A percentile compares a stretch with the other conserved stretches of the same genome.
Evolutionary conservation across 2,329 filamentous ascomycete species (phyloP).

Genomic region (Pseudogymnoascus sp.): DNA sequence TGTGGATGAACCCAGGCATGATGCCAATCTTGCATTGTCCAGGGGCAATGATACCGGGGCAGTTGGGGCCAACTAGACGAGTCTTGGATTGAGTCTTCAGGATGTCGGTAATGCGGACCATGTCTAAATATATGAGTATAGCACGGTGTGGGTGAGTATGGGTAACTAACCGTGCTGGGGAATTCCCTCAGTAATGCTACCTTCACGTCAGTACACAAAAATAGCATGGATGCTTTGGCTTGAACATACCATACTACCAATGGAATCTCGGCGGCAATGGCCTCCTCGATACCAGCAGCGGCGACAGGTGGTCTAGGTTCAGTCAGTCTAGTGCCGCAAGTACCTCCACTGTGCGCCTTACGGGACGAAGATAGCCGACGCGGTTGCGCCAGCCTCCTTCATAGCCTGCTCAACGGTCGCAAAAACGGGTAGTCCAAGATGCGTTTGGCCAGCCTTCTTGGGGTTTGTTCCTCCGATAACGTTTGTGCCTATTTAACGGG

Average conservation of each 20-base stretch:
- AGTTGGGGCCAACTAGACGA: slow-evolving; percentile 93
- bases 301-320: slow-evolving; percentile 71
- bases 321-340: slow-evolving; percentile 9
- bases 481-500: slow-evolving; percentile 64
- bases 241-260: slow-evolving; percentile 71
- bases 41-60: slow-evolving; percentile 88
- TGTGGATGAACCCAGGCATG: slow-evolving; percentile 99
- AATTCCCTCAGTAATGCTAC: slow-evolving; percentile 86
- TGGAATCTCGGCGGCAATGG: slow-evolving; percentile 84
- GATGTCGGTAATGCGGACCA: slow-evolving; percentile 98
- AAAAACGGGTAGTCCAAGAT: slow-evolving; percentile 90
- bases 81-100: slow-evolving; percentile 97
- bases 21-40: slow-evolving; percentile 99
- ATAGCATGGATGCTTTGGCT: slow-evolving; percentile 12
- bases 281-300: slow-evolving; percentile 93
- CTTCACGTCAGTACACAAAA: slow-evolving; percentile 18
- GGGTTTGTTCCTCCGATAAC: slow-evolving; percentile 98
- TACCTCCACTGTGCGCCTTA: slow-evolving; percentile 35
- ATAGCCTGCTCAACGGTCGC: slow-evolving; percentile 80
- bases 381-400: slow-evolving; percentile 82
- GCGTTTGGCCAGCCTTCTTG: slow-evolving; percentile 89
- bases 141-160: slow-evolving; percentile 13
- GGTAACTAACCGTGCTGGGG: slow-evolving; percentile 75
- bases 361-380: slow-evolving; percentile 95
- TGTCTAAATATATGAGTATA: slow-evolving; percentile 52